A percentile compares a stretch with the other conserved stretches of the same genome.
Conservation (phyloP, 1,284 basidiomycete species). For the Acaromyces ingoldii region DNA sequence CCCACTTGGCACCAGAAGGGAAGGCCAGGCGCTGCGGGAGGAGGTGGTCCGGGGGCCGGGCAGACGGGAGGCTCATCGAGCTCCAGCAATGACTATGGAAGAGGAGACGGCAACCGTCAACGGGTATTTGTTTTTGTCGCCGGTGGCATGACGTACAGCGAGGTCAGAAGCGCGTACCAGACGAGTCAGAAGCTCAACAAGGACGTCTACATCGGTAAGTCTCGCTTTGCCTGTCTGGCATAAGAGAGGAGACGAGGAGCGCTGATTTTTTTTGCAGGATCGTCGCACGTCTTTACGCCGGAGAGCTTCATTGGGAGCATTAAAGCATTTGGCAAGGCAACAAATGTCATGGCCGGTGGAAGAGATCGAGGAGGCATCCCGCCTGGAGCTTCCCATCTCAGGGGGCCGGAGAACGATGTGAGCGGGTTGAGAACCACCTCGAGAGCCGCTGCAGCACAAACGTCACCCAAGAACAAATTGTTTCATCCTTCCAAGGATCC, state of each 20-base stretch:
- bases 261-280: constrained; percentile 59
- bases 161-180: constrained; percentile 82
- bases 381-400: constrained; percentile 15
- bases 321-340: constrained; percentile 55
- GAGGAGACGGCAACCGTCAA: constrained; percentile 62
- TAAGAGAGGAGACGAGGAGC: neutral
- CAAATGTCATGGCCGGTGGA: constrained; percentile 13
- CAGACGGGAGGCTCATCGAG: neutral
- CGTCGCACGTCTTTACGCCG: constrained; percentile 81
- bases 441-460: neutral
- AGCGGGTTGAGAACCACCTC: constrained; percentile 16
- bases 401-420: constrained; percentile 26
- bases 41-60: constrained; percentile 5
- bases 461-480: neutral
- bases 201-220: constrained; percentile 83
- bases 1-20: constrained; percentile 42
- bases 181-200: constrained; percentile 70
- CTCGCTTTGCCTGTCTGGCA: neutral
- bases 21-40: constrained; percentile 13
- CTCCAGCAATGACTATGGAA: constrained; percentile 1
- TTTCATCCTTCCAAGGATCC: neutral
- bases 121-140: constrained; percentile 86
- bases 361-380: constrained; percentile 9
- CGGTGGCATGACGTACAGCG: constrained; percentile 93
- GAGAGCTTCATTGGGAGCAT: constrained; percentile 78